Evolutionary conservation across 1,284 basidiomycete genomes (phyloP), one percentile per base, ranked within the genome.

Genomic region (Fomes fomentarius): DNA sequence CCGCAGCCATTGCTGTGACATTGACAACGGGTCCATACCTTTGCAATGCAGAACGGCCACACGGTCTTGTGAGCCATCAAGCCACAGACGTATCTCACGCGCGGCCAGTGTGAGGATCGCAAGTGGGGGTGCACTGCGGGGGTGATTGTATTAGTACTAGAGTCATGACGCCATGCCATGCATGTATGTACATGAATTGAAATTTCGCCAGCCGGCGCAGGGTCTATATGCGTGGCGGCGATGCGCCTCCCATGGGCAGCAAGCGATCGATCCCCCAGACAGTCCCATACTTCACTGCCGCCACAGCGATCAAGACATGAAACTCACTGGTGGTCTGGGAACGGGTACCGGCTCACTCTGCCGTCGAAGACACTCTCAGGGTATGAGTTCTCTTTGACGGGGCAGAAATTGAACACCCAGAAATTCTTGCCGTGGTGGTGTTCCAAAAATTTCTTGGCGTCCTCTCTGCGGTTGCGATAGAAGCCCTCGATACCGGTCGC

Each of bases 1-100:
- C n/a, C n/a, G n/a, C n/a, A n/a, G n/a, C n/a, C n/a, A n/a, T n/a
- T n/a, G n/a, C n/a, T n/a, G n/a, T n/a, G n/a, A n/a, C n/a, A n/a
- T n/a, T n/a, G n/a, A 22, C 19, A 26, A 19, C 15, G 17, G 39
- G 28, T 11, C 35, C 21, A 33, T 62, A 83, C 92, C 91, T 83
- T 96, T 96, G 71, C 94, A 96, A 66, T 96, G 94, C 1, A 96
- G 78, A 5, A 94, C 92, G 5, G 85, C 88, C 14, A 94, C 87
- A 42, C 88, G 77, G 8, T 89, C 81, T 3, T 79, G 74, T 14
- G 87, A 85, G 0, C 81, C 85, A 38, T 80, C 77, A 3, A 96
- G 76, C 89, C 91, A 96, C n/a, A 78, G 73, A 37, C 79, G 80
- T 70, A 95, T 93, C 69, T 94, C 92, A 15, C 88, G 78, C 0